Conservation (phyloP, 257 asterid genomes). For the Fraxinus anomala region DNA sequence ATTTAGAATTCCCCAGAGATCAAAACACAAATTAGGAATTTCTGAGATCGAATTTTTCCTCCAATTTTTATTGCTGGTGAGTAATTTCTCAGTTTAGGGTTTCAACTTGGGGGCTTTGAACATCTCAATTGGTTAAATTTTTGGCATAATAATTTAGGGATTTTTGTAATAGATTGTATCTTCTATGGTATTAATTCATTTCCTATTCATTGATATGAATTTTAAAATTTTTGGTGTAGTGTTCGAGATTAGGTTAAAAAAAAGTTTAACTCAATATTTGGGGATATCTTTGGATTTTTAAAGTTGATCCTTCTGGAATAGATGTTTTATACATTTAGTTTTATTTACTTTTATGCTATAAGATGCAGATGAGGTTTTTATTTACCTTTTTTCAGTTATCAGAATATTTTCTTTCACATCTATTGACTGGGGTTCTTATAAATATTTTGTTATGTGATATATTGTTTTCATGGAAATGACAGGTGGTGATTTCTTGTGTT, state of each 20-base stretch:
- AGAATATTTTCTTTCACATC: not conserved
- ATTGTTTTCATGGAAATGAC: slow-evolving; percentile 9
- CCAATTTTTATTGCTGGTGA: slow-evolving; percentile 46
- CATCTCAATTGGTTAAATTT: slow-evolving; percentile 33
- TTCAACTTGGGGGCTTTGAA: slow-evolving; percentile 24
- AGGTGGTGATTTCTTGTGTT: slow-evolving; percentile 37
- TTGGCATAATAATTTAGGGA: not conserved
- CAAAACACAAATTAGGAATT: slow-evolving; percentile 29
- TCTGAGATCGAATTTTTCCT: slow-evolving; percentile 26
- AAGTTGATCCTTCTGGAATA: not conserved
- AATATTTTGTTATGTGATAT: slow-evolving; percentile 19
- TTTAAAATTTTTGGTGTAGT: too few relatives aligned
- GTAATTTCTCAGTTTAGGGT: slow-evolving; percentile 36
- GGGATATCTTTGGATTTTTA: not conserved
- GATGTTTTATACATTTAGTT: not conserved
- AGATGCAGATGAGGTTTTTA: slow-evolving; percentile 11
- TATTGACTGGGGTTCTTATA: not conserved
- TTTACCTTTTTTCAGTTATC: not conserved
- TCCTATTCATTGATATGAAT: too few relatives aligned
- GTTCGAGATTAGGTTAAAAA: not conserved
- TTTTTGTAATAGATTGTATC: too few relatives aligned
- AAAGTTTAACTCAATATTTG: not conserved
- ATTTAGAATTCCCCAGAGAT: slow-evolving; percentile 30
- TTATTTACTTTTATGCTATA: not conserved
- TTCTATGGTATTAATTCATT: too few relatives aligned